Evolutionary conservation across 768 basidiomycete species (phyloP).

Genomic region (Zangia roseola): DNA sequence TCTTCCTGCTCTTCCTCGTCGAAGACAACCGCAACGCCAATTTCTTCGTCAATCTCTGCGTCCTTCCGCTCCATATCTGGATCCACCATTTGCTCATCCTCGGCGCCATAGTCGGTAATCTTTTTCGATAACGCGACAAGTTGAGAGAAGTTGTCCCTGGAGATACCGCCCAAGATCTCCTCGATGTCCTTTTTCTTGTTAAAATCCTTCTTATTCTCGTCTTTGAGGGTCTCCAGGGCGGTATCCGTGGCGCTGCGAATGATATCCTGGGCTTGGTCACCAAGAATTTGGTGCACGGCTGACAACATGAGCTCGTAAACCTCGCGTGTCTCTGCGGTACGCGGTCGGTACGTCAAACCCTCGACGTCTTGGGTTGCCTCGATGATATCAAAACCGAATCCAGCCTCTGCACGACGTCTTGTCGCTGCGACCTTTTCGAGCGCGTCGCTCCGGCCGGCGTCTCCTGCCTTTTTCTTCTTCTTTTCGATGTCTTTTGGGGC

Average conservation of each 20-base stretch:
- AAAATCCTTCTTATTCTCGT: slow-evolving; percentile 87
- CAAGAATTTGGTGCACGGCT: slow-evolving; percentile 76
- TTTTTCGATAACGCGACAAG: slow-evolving; percentile 87
- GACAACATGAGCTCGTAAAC: slow-evolving; percentile 91
- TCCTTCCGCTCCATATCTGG: slow-evolving; percentile 80
- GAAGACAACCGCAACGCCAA: slow-evolving; percentile 97
- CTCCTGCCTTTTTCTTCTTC: slow-evolving; percentile 85
- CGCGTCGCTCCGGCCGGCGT: slow-evolving; percentile 47
- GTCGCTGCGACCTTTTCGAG: slow-evolving; percentile 53
- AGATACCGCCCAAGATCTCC: slow-evolving; percentile 60
- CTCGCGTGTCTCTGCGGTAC: slow-evolving; percentile 92
- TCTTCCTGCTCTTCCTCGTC: slow-evolving; percentile 97
- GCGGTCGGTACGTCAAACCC: slow-evolving; percentile 88
- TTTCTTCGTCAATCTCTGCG: slow-evolving; percentile 91
- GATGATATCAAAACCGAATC: slow-evolving; percentile 88
- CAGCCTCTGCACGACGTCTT: slow-evolving; percentile 61
- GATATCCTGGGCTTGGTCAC: slow-evolving; percentile 95
- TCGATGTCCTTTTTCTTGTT: slow-evolving; percentile 97
- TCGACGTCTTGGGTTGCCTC: slow-evolving; percentile 93
- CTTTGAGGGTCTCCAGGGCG: slow-evolving; percentile 85
- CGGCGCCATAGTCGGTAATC: slow-evolving; percentile 91
- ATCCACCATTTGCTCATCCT: slow-evolving; percentile 77
- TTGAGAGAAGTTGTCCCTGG: slow-evolving; percentile 77
- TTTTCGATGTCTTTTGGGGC: slow-evolving; percentile 87
- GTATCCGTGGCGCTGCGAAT: slow-evolving; percentile 94